Conservation (phyloP, 2,329 filamentous ascomycete genomes). For the Fusarium keratoplasticum region DNA sequence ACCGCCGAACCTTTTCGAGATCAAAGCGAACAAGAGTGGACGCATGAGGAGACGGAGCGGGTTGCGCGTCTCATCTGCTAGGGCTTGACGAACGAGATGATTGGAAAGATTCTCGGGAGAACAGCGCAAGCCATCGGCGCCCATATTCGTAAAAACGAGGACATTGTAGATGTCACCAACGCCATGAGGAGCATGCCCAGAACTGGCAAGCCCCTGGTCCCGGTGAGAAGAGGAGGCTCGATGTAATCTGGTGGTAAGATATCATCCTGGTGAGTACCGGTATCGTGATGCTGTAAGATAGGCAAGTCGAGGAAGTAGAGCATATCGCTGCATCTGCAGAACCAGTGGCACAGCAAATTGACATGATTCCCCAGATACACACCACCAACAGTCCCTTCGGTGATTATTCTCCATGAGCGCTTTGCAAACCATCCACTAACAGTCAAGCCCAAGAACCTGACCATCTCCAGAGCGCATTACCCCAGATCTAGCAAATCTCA, state of each 20-base stretch:
- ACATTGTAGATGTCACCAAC: neutral
- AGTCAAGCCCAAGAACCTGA: neutral
- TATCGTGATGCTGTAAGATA: neutral
- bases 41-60: neutral
- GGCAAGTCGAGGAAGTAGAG: neutral
- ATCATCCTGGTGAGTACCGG: neutral
- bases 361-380: neutral
- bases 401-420: neutral
- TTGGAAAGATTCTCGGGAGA: neutral
- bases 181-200: neutral
- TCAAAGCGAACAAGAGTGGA: neutral
- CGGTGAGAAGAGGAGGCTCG: neutral
- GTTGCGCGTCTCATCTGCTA: neutral
- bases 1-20: neutral
- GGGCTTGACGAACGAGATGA: neutral
- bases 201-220: neutral
- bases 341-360: neutral
- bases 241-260: neutral
- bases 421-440: neutral
- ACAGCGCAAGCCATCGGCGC: neutral
- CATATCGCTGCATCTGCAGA: neutral
- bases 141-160: neutral
- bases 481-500: slow-evolving; percentile 18
- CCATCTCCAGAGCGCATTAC: slow-evolving; percentile 4
- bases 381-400: neutral